Evolutionary conservation across 2,329 filamentous ascomycete species (phyloP), one percentile per base, ranked within the genome.

Genomic region (Hirsutella thompsonii): DNA sequence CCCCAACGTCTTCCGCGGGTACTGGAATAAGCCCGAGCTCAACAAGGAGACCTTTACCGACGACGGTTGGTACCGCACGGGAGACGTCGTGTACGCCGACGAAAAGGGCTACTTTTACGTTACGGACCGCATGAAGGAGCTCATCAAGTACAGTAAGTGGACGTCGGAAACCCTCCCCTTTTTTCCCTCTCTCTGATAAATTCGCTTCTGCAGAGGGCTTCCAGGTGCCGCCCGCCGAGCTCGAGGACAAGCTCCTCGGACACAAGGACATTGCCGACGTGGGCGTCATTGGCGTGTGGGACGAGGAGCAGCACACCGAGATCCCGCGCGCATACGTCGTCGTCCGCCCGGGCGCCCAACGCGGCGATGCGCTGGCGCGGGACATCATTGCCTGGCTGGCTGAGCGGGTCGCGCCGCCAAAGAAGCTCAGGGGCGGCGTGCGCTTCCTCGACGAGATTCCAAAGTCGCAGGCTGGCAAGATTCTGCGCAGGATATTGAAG

Each of bases 61-160:
- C 0, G 86, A 93, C 48, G 86, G 86, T 1, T 95, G 79, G 67
- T 94, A 94, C 70, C 89, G 81, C 60, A 94, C 89, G 0, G 89
- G 89, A 2, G 89, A 95, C 53, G 79, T 94, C 20, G 84, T 86
- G 4, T 79, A 84, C 48, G 76, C 84, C 52, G 85, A 94, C 54
- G 65, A 72, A 36, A 70, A 83, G 38, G 83, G 83, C 23, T 85
- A 93, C 55, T 85, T 93, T 53, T 94, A 80, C 66, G 90, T 94
- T 56, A 94, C 89, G 1, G 89, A 95, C 55, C 81, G 88, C 26
- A 77, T 78, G 54, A 87, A 88, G 67, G 81, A 76, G 50, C 79
- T 70, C 41, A 67, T 70, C 53, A 69, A 69, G 49, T 69, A 67
- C 49, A 68, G 70, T 74, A 55, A 54, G 69, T 49, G 18, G 10